phyloP scores from a whole-genome alignment of 176 grass and related monocot genomes.

The Juncus effusus region DNA sequence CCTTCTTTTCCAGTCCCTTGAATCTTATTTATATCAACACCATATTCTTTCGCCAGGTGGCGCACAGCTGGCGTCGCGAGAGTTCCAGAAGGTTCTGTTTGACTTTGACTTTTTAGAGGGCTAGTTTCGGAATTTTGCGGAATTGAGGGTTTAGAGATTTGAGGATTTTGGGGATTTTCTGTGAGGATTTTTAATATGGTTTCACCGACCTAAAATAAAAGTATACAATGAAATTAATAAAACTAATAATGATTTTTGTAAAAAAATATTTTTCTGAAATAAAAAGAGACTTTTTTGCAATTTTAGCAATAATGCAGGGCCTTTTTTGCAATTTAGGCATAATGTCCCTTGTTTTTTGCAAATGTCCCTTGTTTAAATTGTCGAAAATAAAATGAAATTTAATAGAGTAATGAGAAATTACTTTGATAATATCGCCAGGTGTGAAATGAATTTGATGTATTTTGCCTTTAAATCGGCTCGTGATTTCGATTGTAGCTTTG shows the following conservation, averaged over 20 bases:
- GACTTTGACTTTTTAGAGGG: slow-evolving; percentile 29
- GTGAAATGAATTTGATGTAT: slow-evolving; percentile 69
- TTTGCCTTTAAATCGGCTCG: slow-evolving; percentile 85
- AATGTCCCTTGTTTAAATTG: too few relatives aligned
- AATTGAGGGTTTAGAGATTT: slow-evolving; percentile 33
- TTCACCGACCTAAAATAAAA: slow-evolving; percentile 74
- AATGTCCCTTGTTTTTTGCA: too few relatives aligned
- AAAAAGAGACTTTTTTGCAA: too few relatives aligned
- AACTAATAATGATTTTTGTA: too few relatives aligned
- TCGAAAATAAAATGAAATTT: too few relatives aligned
- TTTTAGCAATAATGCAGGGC: too few relatives aligned
- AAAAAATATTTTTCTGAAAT: too few relatives aligned
- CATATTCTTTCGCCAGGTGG: slow-evolving; percentile 67
- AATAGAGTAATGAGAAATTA: too few relatives aligned
- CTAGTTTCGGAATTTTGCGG: slow-evolving; percentile 22
- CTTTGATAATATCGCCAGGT: slow-evolving; percentile 88
- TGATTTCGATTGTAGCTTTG: slow-evolving; percentile 98
- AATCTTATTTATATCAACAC: slow-evolving; percentile 67
- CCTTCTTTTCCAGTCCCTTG: slow-evolving; percentile 66
- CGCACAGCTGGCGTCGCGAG: slow-evolving; percentile 79
- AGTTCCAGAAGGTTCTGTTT: slow-evolving; percentile 24
- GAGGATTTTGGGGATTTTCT: slow-evolving; percentile 34
- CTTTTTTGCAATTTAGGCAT: too few relatives aligned
- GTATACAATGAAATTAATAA: too few relatives aligned
- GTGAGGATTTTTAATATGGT: slow-evolving; percentile 80